A percentile compares a stretch with the other conserved stretches of the same genome.
Evolutionary conservation across 2,329 filamentous ascomycete genomes (phyloP).

Genomic region (Fusarium penzigii): DNA sequence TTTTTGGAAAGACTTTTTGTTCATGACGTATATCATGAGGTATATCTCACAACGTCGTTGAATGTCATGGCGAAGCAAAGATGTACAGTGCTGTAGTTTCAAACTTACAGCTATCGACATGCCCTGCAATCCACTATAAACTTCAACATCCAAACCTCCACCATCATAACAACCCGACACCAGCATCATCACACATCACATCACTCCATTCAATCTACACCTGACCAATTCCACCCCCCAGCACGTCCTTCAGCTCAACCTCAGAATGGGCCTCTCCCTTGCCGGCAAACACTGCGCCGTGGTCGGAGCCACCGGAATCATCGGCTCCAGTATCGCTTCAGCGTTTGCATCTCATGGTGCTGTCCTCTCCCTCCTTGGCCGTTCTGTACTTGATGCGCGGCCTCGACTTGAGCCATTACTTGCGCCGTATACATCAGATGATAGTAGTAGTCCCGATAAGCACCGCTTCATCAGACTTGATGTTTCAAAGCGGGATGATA

Average conservation of each 20-base stretch:
- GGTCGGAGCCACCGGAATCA: conserved; percentile 70
- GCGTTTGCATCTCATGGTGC: conserved; percentile 66
- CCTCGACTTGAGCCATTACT: conserved; percentile 40
- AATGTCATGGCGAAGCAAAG: neutral
- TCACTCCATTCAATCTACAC: neutral
- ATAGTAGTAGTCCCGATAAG: conserved; percentile 16
- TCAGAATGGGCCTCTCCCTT: conserved; percentile 37
- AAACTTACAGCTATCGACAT: conserved; percentile 12
- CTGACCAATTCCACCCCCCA: neutral
- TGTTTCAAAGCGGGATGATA: conserved; percentile 28
- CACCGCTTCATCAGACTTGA: conserved; percentile 41
- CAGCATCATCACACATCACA: conserved; percentile 1
- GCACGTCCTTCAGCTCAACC: neutral
- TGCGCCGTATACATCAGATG: conserved; percentile 21
- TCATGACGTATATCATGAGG: too few species aligned
- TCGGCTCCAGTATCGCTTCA: conserved; percentile 67
- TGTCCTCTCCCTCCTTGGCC: conserved; percentile 61
- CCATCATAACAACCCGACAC: neutral
- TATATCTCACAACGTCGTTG: too few species aligned
- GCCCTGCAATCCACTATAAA: conserved; percentile 4
- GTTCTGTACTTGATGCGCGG: conserved; percentile 49
- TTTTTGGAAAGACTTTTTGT: too few species aligned
- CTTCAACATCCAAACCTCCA: neutral
- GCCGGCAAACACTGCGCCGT: conserved; percentile 58
- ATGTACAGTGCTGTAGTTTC: neutral